Base-by-base conservation (phyloP, 202 grass and related monocot genomes). In the Musa balbisiana region DNA sequence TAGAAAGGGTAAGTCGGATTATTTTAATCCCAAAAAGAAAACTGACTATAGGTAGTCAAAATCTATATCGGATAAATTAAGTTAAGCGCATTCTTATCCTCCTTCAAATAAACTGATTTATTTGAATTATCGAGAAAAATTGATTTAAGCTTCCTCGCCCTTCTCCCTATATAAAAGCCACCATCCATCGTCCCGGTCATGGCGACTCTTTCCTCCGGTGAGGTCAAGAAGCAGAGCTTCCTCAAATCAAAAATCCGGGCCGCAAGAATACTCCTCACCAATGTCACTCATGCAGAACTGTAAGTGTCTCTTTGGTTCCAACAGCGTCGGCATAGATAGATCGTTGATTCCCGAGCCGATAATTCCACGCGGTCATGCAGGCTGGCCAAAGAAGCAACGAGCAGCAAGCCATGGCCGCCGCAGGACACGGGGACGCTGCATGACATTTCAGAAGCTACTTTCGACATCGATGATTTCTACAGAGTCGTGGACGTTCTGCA, bases 321-420 rank as follows among this genome's bases (percentile, higher is more conserved):
- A 43, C 33, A 6, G 33, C 33, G 33, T 43, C 33, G 33, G 3
- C 0, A 4, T 33, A 3, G 29, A 33, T 33, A 33, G 33, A 43
- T 43, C 33, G 8, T 43, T 43, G 33, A 4, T 6, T 43, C 33
- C 33, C 33, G 33, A 43, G 33, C 0, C 33, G 5, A 43, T 43
- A 12, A 66, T 13, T 13, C 26, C 16, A 2, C 15, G 11, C 22
- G 49, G n/a, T 22, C 16, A 50, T 16, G 51, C 51, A 98, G 88
- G 71, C 69, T 94, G 77, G 81, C 91, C 27, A 87, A 98, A 81
- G 94, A 98, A 85, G 88, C 91, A 64, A 98, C 91, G 49, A 94
- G 80, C 55, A 62, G 83, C n/a, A 87, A 86, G 74, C 82, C 80
- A 73, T 91, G 84, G 78, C 81, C 83, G 62, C 91, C 91, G 17